Base-by-base conservation (phyloP, 2,329 filamentous ascomycete species). In the Cladosporium sp. region DNA sequence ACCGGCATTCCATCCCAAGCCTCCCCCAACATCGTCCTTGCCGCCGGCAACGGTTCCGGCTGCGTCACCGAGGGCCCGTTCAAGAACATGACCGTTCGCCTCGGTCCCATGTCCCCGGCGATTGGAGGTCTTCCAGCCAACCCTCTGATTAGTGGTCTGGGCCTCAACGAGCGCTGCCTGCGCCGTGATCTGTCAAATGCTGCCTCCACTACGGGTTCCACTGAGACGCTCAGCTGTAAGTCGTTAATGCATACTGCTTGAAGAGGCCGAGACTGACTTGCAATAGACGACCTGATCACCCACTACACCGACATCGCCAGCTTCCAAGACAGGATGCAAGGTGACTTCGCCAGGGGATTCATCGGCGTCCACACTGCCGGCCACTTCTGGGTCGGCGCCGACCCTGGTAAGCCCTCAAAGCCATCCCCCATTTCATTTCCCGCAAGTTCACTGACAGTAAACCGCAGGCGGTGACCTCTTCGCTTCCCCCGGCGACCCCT, bases 1-100 rank as follows among this genome's bases (percentile, higher is more conserved):
- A 74, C 77, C 22, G 50, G 32, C 8, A 55, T 60, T 34, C 52
- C 53, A 4, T 51, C 44, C 27, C 30, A 38, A 29, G 52, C 50
- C 9, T 19, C 30, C 3, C 54, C 57, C 1, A 41, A 42, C 7
- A 53, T 72, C 51, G 61, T 55, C 9, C 53, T 79, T 2, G 75
- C 73, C 0, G 70, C 71, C 1, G 79, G 76, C 11, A 67, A 68
- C 0, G 79, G 79, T 13, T 78, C 79, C 30, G 78, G 77, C 2
- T 82, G 78, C 57, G 68, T 82, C 2, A 71, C 60, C 6, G 66
- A 64, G 0, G 78, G 78, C 0, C 78, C 77, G 0, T 78, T 80
- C 62, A 72, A 70, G 54, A 69, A 80, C 53, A 65, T 67, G 59
- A 58, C 55, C 1, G 68, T 73, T 18, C 72, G 71, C 50, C 67